These are phyloP conservation scores for Fraxinus sp. DNA, from an alignment of 305 asterid genomes.

Conservation along the genomic window DNA sequence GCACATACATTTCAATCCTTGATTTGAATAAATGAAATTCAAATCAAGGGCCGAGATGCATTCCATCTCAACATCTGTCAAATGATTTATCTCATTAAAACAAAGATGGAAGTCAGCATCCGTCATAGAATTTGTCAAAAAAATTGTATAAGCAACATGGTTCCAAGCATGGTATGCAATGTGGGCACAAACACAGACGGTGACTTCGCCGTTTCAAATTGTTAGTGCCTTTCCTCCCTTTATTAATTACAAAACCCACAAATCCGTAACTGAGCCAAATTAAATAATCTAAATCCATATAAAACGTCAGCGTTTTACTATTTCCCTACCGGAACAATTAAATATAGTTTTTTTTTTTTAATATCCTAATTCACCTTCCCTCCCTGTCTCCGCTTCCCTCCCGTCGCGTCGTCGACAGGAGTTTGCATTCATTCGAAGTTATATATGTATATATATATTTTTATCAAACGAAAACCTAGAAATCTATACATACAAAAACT, in stretches of 20 bases:
- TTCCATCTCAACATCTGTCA: too few species aligned
- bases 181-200: background rate
- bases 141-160: too few species aligned
- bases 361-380: background rate
- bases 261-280: slow-evolving; percentile 22
- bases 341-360: background rate
- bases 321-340: background rate
- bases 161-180: background rate
- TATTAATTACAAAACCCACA: slow-evolving; percentile 32
- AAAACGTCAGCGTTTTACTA: slow-evolving; percentile 21
- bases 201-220: slow-evolving; percentile 21
- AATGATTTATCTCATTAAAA: too few species aligned
- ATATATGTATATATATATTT: too few species aligned
- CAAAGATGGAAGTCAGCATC: too few species aligned
- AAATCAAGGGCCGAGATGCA: too few species aligned
- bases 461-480: background rate
- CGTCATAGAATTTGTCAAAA: too few species aligned
- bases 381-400: slow-evolving; percentile 22
- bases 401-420: slow-evolving; percentile 35
- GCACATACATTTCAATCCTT: too few species aligned
- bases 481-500: slow-evolving; percentile 11
- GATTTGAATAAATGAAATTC: too few species aligned
- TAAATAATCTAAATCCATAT: background rate
- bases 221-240: background rate
- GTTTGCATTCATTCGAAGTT: background rate